Base-by-base conservation (phyloP, 805 yeast species). In the Metschnikowia reukaufii region DNA sequence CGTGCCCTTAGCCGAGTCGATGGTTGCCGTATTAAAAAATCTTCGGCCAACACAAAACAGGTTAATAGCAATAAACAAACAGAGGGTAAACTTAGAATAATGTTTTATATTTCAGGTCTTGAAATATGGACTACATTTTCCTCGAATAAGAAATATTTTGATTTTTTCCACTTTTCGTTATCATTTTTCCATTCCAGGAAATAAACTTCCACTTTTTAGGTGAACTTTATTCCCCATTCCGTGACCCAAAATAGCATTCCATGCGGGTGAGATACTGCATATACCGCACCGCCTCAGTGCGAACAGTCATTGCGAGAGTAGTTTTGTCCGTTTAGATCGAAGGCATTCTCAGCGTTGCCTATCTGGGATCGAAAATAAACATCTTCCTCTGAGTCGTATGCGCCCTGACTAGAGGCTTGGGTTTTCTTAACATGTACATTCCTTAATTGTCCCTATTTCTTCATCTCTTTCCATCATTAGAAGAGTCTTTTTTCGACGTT, bases 321-420 rank as follows among this genome's bases (percentile, higher is more conserved):
- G 38, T 12, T 25, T 33, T 32, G 19, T 16, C 30, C 44, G 20
- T 12, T 39, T 12, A 19, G 13, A 13, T 35, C 34, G 21, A 23
- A 5, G 20, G 21, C 21, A 18, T 19, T 21, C 36, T 31, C 44
- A 18, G 23, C 19, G 13, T 36, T 45, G 29, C 48, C 48, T 45
- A 35, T 30, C 44, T 40, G 9, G 48, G 48, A 16, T 25, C 23
- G 19, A 40, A 25, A 13, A 36, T 45, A 39, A 45, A 45, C 48
- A 45, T 9, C n/a, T 23, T 21, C 33, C 32, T 23, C 31, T 35
- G 31, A 29, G 21, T 27, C 29, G 36, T 13, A 40, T 30, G 44
- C 44, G 20, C 44, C 36, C 36, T 20, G 18, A 15, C 35, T 30
- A 17, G 31, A 33, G 38, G 29, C 18, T 27, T 36, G 17, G 23